Evolutionary conservation across 2,329 filamentous ascomycete genomes (phyloP).

Genomic region (Aspergillus sclerotialis): DNA sequence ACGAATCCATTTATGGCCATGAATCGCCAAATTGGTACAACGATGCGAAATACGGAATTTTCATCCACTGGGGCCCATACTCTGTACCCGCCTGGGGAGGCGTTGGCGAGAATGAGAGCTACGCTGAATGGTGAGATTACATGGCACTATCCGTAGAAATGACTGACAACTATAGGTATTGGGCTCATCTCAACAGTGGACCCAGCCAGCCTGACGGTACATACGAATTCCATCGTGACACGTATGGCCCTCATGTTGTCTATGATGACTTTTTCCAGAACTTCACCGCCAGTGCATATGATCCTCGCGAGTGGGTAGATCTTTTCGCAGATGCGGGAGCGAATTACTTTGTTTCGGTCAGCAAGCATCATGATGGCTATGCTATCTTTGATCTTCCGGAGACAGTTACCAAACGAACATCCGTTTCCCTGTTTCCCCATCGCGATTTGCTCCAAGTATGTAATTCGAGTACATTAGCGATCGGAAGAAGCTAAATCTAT

Average conservation of each 20-base stretch:
- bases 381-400: slow-evolving; percentile 38
- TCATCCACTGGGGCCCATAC: slow-evolving; percentile 55
- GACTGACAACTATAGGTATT: slow-evolving; percentile 8
- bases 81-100: slow-evolving; percentile 52
- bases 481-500: not conserved
- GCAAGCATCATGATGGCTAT: slow-evolving; percentile 44
- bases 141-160: not conserved
- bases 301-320: slow-evolving; percentile 50
- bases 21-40: slow-evolving; percentile 50
- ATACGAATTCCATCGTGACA: slow-evolving; percentile 46
- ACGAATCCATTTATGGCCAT: slow-evolving; percentile 34
- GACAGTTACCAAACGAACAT: slow-evolving; percentile 35
- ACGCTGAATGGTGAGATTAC: slow-evolving; percentile 30
- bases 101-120: slow-evolving; percentile 28
- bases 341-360: slow-evolving; percentile 40
- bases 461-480: not conserved
- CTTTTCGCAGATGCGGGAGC: slow-evolving; percentile 47
- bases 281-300: slow-evolving; percentile 46
- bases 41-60: slow-evolving; percentile 52
- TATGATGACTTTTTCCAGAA: slow-evolving; percentile 52
- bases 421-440: slow-evolving; percentile 33
- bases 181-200: slow-evolving; percentile 46
- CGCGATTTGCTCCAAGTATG: slow-evolving; percentile 27
- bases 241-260: slow-evolving; percentile 44
- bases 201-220: slow-evolving; percentile 36